Evolutionary conservation across 176 grass and related monocot species (phyloP).

Genomic region (Themeda triandra): DNA sequence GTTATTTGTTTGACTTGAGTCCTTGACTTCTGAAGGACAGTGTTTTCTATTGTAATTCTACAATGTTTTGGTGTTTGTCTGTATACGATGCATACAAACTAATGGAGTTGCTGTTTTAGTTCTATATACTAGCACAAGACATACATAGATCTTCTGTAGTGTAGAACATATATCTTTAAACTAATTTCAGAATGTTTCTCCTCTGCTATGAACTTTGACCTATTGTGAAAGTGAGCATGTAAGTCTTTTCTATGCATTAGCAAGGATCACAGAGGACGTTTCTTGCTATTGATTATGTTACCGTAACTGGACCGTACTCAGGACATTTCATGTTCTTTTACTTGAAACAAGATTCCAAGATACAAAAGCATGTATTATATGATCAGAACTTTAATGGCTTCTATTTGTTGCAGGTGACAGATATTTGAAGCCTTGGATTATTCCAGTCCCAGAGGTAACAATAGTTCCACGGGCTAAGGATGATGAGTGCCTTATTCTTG

Average conservation of each 20-base stretch:
- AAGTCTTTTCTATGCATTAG: neutral
- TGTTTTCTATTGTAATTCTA: neutral
- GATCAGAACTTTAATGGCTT: neutral
- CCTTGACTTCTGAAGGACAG: neutral
- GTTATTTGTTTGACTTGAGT: neutral
- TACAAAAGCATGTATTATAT: neutral
- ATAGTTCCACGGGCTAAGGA: conserved; percentile 78
- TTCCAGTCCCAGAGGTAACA: conserved; percentile 77
- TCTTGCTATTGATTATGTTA: neutral
- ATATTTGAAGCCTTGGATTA: conserved; percentile 97
- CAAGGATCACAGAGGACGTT: neutral
- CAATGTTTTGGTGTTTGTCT: neutral
- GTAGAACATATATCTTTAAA: neutral
- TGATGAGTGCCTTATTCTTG: conserved; percentile 84
- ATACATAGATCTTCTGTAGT: neutral
- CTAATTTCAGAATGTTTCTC: neutral
- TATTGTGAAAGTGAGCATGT: neutral
- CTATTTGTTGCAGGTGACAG: conserved; percentile 60
- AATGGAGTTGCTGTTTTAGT: neutral
- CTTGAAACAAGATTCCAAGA: neutral
- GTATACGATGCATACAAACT: neutral
- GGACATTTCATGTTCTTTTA: neutral
- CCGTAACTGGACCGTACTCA: neutral
- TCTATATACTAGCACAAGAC: neutral
- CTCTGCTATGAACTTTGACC: neutral